Evolutionary conservation across 2,329 filamentous ascomycete genomes (phyloP).

Genomic region (Lanzia echinophila): DNA sequence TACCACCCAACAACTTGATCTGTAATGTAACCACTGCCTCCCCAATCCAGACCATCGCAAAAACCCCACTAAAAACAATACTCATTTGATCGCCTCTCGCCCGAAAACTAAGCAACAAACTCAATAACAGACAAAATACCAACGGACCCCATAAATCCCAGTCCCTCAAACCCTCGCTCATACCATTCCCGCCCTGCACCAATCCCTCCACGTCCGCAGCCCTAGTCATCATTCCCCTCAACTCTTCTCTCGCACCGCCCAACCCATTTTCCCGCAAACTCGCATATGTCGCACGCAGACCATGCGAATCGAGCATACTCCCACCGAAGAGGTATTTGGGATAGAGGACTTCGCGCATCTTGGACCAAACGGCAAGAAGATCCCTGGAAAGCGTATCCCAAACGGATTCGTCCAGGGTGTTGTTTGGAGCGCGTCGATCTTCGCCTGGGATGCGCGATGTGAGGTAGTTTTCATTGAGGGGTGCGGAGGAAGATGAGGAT

Average conservation of each 20-base stretch:
- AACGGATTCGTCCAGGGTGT: constrained; percentile 94
- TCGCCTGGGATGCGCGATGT: constrained; percentile 88
- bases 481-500: constrained; percentile 45
- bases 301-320: constrained; percentile 55
- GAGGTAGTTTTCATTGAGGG: constrained; percentile 71
- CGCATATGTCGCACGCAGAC: constrained; percentile 54
- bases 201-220: constrained; percentile 58
- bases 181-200: constrained; percentile 51
- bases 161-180: constrained; percentile 86
- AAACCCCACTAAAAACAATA: constrained; percentile 89
- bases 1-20: constrained; percentile 92
- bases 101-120: constrained; percentile 78
- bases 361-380: constrained; percentile 89
- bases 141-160: constrained; percentile 99
- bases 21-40: constrained; percentile 96
- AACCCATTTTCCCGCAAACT: constrained; percentile 53
- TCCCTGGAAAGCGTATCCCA: constrained; percentile 97
- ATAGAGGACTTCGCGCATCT: constrained; percentile 95
- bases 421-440: constrained; percentile 79
- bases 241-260: constrained; percentile 53
- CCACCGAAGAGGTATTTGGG: constrained; percentile 83
- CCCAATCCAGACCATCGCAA: constrained; percentile 93
- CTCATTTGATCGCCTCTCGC: constrained; percentile 76
- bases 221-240: constrained; percentile 53
- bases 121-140: constrained; percentile 85